Percentiles rank a stretch among this genome's conserved stretches.
Conservation (phyloP, 73 alveolate species). For the Uronychia setigera region DNA sequence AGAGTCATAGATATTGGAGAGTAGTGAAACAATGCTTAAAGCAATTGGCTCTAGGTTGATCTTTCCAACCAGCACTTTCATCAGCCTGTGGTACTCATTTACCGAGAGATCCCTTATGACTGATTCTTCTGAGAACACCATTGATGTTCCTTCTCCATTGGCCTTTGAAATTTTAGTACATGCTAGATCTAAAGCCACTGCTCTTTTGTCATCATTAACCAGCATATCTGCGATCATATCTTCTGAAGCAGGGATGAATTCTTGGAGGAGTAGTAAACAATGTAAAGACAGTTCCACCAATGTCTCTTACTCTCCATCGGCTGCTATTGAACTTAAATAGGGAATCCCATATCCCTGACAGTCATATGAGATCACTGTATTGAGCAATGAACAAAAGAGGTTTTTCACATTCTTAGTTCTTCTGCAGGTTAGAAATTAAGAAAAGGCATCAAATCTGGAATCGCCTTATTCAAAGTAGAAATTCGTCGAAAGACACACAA, state of each 20-base stretch:
- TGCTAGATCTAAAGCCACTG: neutral
- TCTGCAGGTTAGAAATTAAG: slow-evolving; percentile 51
- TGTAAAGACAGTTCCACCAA: slow-evolving; percentile 44
- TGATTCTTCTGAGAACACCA: neutral
- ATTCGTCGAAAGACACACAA: slow-evolving; percentile 34
- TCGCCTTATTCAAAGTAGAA: slow-evolving; percentile 58
- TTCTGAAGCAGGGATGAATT: slow-evolving; percentile 56
- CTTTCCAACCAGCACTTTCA: slow-evolving; percentile 69
- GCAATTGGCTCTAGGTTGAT: slow-evolving; percentile 62
- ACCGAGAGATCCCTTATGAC: slow-evolving; percentile 53
- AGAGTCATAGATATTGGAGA: slow-evolving; percentile 41
- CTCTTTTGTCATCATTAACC: neutral
- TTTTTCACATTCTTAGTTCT: slow-evolving; percentile 63
- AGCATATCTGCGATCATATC: slow-evolving; percentile 25
- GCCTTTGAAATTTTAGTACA: too few relatives aligned
- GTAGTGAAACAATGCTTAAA: neutral
- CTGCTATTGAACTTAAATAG: slow-evolving; percentile 49
- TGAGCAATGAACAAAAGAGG: slow-evolving; percentile 48
- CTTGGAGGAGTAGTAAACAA: slow-evolving; percentile 34
- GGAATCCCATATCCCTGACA: slow-evolving; percentile 64
- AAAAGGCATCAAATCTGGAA: slow-evolving; percentile 52
- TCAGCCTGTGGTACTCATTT: slow-evolving; percentile 58
- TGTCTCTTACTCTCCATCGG: slow-evolving; percentile 34
- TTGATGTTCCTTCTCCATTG: too few relatives aligned
- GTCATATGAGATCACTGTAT: slow-evolving; percentile 54